These are phyloP conservation scores for Cylindrodendrum hubeiense DNA, from an alignment of 2,329 filamentous ascomycete genomes.

Conservation along the genomic window DNA sequence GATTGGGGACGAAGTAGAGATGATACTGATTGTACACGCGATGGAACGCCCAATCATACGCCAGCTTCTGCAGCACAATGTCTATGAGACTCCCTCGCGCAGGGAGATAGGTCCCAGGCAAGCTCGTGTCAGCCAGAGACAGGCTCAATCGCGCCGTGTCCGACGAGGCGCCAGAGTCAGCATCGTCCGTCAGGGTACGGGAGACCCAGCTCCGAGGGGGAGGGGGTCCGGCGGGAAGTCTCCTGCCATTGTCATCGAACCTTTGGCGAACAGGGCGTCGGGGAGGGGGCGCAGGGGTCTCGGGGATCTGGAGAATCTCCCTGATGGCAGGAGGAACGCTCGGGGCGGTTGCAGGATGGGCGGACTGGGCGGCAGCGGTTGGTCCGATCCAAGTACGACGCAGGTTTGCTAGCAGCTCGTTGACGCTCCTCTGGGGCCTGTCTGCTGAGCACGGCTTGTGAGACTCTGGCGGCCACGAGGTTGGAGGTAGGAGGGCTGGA, in stretches of 20 bases:
- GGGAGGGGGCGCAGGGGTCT: slow-evolving; percentile 65
- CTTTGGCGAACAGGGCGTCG: slow-evolving; percentile 56
- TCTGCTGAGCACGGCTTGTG: slow-evolving; percentile 46
- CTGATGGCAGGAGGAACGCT: slow-evolving; percentile 71
- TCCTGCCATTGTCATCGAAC: slow-evolving; percentile 61
- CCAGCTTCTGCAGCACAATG: slow-evolving; percentile 62
- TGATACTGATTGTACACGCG: slow-evolving; percentile 68
- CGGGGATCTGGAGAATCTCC: slow-evolving; percentile 70
- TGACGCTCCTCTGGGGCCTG: slow-evolving; percentile 60
- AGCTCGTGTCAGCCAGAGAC: slow-evolving; percentile 40
- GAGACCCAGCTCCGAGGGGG: slow-evolving; percentile 69
- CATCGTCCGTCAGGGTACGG: slow-evolving; percentile 39
- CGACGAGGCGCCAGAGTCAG: slow-evolving; percentile 28
- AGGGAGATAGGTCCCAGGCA: slow-evolving; percentile 62
- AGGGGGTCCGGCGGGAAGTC: slow-evolving; percentile 69
- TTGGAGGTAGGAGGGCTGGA: slow-evolving; percentile 29
- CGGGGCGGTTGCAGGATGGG: slow-evolving; percentile 54
- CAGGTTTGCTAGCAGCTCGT: slow-evolving; percentile 69
- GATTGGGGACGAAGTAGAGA: slow-evolving; percentile 66
- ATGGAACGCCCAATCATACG: slow-evolving; percentile 67
- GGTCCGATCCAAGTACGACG: slow-evolving; percentile 58
- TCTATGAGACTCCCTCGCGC: slow-evolving; percentile 63
- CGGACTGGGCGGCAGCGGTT: slow-evolving; percentile 42
- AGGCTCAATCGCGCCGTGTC: slow-evolving; percentile 37
- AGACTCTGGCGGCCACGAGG: slow-evolving; percentile 47